Base-by-base conservation (phyloP, 768 basidiomycete genomes). In the Solioccasus polychromus region DNA sequence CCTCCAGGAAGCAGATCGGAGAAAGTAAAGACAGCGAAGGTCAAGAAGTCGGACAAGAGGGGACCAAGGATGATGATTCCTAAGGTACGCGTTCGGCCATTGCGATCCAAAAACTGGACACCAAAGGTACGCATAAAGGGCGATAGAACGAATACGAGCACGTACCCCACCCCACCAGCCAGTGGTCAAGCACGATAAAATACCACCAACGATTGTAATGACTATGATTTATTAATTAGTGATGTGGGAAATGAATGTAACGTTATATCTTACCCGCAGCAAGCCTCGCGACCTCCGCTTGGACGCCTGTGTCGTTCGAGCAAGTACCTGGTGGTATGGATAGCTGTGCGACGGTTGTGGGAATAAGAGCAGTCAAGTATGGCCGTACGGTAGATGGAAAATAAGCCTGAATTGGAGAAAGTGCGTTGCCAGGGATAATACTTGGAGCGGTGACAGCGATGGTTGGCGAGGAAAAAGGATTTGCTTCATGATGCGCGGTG, bases 151-250 rank as follows among this genome's bases (percentile, higher is more conserved):
- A 20, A 15, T 14, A 32, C 23, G n/a, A 34, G 31, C 7, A 32
- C 41, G 5, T 15, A 42, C 41, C 41, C 42, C 42, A 26, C 42
- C 42, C 42, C 42, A 43, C 42, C 42, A 43, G 15, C 42, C 34
- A 4, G 38, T 43, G 11, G 42, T 43, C 8, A 43, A 25, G 19
- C 42, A 43, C n/a, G 42, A 43, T 12, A 43, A 20, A 15, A 43
- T n/a, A 34, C 42, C 42, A n/a, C 42, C 42, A 15, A 43, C n/a
- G 14, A 43, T 43, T n/a, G 32, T 34, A 5, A 43, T 34, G 42
- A 35, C 42, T 43, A n/a, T 25, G 10, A 28, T 17, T 20, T 12
- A 17, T 18, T 4, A 19, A 17, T 32, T 17, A 42, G 14, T 19
- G 19, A 26, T 18, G 14, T 14, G 4, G 22, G n/a, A n/a, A n/a